Conservation (phyloP, 2,329 filamentous ascomycete genomes). For the Nannizziopsis arthrosporioides region DNA sequence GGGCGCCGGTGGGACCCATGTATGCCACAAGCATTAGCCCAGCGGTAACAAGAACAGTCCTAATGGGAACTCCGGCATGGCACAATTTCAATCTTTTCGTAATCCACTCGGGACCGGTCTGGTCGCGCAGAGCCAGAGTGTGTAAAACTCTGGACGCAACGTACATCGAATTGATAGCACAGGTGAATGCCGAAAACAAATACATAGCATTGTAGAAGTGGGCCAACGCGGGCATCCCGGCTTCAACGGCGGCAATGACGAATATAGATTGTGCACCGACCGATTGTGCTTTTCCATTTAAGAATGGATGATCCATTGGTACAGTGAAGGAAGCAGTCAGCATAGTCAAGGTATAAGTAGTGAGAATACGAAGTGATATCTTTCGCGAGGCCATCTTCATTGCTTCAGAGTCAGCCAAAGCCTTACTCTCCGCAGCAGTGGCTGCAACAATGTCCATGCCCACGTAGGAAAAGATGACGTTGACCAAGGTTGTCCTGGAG, state of each 20-base stretch:
- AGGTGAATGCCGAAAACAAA: conserved; percentile 35
- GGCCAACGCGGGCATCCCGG: conserved; percentile 28
- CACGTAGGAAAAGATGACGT: conserved; percentile 35
- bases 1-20: conserved; percentile 30
- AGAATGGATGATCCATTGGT: conserved; percentile 31
- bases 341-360: conserved; percentile 34
- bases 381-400: conserved; percentile 38
- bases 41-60: conserved; percentile 32
- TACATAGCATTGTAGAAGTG: conserved; percentile 37
- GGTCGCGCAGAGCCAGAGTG: conserved; percentile 30
- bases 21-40: conserved; percentile 31
- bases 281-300: conserved; percentile 32
- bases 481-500: conserved; percentile 34
- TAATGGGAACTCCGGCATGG: conserved; percentile 30
- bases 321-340: conserved; percentile 36
- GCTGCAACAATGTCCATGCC: conserved; percentile 36
- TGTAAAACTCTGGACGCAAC: conserved; percentile 34
- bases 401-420: conserved; percentile 32
- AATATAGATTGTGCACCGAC: conserved; percentile 29
- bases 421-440: conserved; percentile 35
- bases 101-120: conserved; percentile 34
- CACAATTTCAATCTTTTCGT: conserved; percentile 28
- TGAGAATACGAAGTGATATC: conserved; percentile 34
- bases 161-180: conserved; percentile 35
- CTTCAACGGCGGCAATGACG: conserved; percentile 34